Evolutionary conservation across 805 yeast species (phyloP).

Genomic region (Teunomyces tritomae): DNA sequence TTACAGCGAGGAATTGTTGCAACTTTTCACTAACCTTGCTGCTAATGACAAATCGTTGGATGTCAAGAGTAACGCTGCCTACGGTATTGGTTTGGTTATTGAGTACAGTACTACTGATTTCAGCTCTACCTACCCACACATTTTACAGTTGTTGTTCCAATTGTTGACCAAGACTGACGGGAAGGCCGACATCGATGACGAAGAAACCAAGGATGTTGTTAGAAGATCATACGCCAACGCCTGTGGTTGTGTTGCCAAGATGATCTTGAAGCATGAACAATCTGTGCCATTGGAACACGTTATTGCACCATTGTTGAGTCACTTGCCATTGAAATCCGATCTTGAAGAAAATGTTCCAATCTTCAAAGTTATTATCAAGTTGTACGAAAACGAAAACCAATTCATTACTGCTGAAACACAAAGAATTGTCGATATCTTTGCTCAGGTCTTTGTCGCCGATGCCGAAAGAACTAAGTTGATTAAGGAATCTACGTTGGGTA

Average conservation of each 20-base stretch:
- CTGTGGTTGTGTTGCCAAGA: conserved; percentile 94
- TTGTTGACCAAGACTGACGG: conserved; percentile 68
- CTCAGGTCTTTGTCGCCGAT: conserved; percentile 71
- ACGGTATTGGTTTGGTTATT: conserved; percentile 83
- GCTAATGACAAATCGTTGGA: conserved; percentile 76
- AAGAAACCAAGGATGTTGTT: conserved; percentile 73
- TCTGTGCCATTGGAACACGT: conserved; percentile 73
- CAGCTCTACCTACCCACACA: conserved; percentile 60
- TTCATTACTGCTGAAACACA: conserved; percentile 56
- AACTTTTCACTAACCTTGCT: conserved; percentile 65
- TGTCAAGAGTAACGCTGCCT: conserved; percentile 93
- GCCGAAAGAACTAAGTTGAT: conserved; percentile 67
- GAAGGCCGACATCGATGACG: conserved; percentile 58
- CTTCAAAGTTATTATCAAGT: conserved; percentile 68
- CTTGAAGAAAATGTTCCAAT: conserved; percentile 92
- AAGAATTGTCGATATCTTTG: conserved; percentile 64
- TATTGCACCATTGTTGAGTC: conserved; percentile 71
- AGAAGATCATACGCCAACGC: conserved; percentile 90
- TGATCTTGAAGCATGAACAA: conserved; percentile 69
- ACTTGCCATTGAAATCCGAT: conserved; percentile 84
- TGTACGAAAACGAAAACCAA: conserved; percentile 64
- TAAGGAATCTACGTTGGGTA: conserved; percentile 75
- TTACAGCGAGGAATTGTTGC: conserved; percentile 65
- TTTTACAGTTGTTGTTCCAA: conserved; percentile 73
- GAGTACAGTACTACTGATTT: conserved; percentile 56